Evolutionary conservation across 2,329 filamentous ascomycete genomes (phyloP).

Genomic region (Colletotrichum sp.): DNA sequence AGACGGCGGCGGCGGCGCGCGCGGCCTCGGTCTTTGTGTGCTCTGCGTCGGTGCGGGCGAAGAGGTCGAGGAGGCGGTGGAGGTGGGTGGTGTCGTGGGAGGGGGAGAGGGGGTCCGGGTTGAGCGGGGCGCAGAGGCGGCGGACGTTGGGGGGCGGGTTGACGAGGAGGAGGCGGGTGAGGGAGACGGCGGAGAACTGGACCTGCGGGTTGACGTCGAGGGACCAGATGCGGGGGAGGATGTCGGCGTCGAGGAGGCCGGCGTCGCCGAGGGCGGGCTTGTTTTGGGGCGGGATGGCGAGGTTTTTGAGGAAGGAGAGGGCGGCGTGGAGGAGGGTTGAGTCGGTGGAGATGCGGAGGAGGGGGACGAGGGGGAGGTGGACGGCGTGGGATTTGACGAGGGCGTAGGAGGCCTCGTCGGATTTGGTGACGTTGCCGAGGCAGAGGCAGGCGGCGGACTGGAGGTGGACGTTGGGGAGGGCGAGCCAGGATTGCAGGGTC

Average conservation of each 20-base stretch:
- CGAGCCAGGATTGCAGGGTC: constrained; percentile 53
- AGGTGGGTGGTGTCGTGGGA: constrained; percentile 35
- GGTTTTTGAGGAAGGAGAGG: constrained; percentile 68
- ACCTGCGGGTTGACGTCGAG: constrained; percentile 54
- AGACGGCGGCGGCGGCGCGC: constrained; percentile 56
- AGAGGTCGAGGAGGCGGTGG: constrained; percentile 41
- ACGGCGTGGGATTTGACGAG: constrained; percentile 50
- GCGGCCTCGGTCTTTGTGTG: constrained; percentile 66
- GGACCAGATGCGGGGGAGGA: constrained; percentile 55
- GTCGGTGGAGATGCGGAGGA: constrained; percentile 40
- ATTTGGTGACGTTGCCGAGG: constrained; percentile 66
- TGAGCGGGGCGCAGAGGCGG: constrained; percentile 48
- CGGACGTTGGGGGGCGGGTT: constrained; percentile 57
- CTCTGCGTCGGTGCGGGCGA: constrained; percentile 42
- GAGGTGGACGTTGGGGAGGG: constrained; percentile 43
- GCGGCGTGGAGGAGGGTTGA: constrained; percentile 61
- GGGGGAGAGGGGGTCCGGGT: constrained; percentile 30
- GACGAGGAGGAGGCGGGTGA: constrained; percentile 61
- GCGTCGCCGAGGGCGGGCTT: constrained; percentile 53
- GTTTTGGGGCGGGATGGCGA: constrained; percentile 62
- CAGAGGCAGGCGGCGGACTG: constrained; percentile 64
- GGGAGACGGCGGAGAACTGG: constrained; percentile 59
- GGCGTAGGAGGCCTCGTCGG: constrained; percentile 55
- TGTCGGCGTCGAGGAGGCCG: constrained; percentile 45
- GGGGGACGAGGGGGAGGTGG: constrained; percentile 47